Conservation (phyloP, 2,329 filamentous ascomycete species). For the Colletotrichum nymphaeae region DNA sequence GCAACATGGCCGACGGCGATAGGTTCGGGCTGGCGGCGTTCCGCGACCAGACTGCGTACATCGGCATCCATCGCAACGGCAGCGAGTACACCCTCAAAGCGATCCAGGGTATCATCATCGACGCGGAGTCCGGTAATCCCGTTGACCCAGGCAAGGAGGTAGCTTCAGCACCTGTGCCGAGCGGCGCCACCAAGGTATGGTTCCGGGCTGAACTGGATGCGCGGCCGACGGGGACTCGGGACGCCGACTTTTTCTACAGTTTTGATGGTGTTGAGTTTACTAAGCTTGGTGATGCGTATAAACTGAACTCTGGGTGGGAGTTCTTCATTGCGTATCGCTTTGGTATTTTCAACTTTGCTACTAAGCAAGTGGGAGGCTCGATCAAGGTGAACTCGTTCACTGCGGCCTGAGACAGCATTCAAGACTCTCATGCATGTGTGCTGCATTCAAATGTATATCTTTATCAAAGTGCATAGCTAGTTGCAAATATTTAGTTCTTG, state of each 20-base stretch:
- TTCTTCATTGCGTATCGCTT: conserved; percentile 62
- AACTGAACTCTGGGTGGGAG: conserved; percentile 54
- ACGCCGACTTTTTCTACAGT: conserved; percentile 38
- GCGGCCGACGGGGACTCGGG: conserved; percentile 37
- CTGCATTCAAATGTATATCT: no score
- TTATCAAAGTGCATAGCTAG: no score
- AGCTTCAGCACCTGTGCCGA: conserved; percentile 38
- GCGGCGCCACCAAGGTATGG: conserved; percentile 38
- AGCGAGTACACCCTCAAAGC: conserved; percentile 44
- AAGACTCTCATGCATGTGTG: no score
- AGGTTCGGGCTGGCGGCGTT: conserved; percentile 63
- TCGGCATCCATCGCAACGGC: conserved; percentile 58
- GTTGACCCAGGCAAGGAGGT: conserved; percentile 36
- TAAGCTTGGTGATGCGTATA: conserved; percentile 46
- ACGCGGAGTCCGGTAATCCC: conserved; percentile 42
- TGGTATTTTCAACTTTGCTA: conserved; percentile 62
- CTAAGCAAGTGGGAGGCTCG: conserved; percentile 52
- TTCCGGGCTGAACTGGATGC: conserved; percentile 40
- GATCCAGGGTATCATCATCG: conserved; percentile 51
- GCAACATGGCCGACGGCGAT: conserved; percentile 62
- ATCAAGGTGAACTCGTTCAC: conserved; percentile 45
- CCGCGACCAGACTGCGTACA: conserved; percentile 63
- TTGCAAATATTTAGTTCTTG: no score
- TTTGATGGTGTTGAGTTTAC: conserved; percentile 42
- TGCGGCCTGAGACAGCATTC: not conserved